Percentiles rank a stretch among this genome's conserved stretches.
Conservation (phyloP, 2,329 filamentous ascomycete species). For the Penicillium sp. region DNA sequence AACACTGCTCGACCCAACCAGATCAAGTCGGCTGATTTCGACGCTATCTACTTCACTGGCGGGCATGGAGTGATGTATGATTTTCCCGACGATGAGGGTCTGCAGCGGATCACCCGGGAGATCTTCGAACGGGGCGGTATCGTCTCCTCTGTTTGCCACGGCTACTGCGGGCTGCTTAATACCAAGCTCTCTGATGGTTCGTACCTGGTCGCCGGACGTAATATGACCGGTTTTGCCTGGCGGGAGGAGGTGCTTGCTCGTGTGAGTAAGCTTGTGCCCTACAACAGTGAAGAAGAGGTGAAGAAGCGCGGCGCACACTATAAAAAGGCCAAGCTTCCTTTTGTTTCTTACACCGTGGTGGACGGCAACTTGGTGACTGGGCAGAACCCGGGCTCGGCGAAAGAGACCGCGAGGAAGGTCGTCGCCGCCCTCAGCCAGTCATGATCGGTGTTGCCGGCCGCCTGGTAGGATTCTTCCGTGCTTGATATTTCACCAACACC, state of each 20-base stretch:
- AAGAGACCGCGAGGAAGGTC: constrained; percentile 13
- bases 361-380: constrained; percentile 12
- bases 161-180: constrained; percentile 43
- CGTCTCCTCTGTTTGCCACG: constrained; percentile 47
- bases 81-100: constrained; percentile 7
- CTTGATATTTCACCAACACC: too few species aligned
- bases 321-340: constrained; percentile 7
- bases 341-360: constrained; percentile 14
- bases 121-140: constrained; percentile 46
- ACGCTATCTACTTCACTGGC: constrained; percentile 12
- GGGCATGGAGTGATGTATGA: constrained; percentile 12
- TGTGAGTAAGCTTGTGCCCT: constrained; percentile 10
- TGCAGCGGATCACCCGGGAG: constrained; percentile 35
- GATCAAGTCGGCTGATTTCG: not conserved
- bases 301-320: constrained; percentile 12
- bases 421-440: not conserved
- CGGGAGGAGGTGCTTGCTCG: constrained; percentile 35
- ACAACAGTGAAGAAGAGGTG: constrained; percentile 8
- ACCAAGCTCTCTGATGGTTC: constrained; percentile 42
- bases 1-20: not conserved
- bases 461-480: not conserved
- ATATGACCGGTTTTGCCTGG: constrained; percentile 45
- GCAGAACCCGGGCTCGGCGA: constrained; percentile 13
- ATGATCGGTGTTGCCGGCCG: not conserved
- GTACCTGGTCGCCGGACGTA: constrained; percentile 37